phyloP scores from a whole-genome alignment of 176 grass and related monocot species.

The Tillandsia fasciculata region DNA sequence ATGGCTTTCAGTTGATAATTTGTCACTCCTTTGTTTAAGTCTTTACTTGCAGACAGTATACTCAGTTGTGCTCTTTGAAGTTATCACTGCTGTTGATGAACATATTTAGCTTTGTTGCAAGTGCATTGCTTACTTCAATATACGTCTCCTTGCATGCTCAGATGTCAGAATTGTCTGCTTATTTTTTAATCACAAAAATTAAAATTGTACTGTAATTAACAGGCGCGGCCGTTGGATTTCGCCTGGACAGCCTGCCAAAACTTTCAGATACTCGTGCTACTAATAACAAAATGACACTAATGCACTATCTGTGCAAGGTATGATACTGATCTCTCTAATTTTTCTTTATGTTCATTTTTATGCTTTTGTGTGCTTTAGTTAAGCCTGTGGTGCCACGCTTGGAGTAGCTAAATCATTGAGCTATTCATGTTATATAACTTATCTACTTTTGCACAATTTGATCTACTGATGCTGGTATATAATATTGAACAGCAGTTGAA shows the following conservation, averaged over 20 bases:
- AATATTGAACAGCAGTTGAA: no score
- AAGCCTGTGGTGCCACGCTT: constrained; percentile 11
- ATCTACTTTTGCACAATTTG: neutral
- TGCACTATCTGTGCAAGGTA: constrained; percentile 99
- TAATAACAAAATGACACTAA: constrained; percentile 95
- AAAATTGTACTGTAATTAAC: constrained; percentile 24
- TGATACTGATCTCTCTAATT: constrained; percentile 7
- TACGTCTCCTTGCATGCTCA: neutral
- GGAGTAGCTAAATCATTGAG: neutral
- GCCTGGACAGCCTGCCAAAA: constrained; percentile 93
- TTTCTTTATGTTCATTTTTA: neutral
- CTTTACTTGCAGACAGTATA: neutral
- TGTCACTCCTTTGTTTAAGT: neutral
- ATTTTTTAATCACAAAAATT: neutral
- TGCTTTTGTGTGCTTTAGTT: constrained; percentile 10
- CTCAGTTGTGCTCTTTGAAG: neutral
- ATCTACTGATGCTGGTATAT: no score
- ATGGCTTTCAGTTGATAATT: neutral
- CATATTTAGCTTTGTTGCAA: neutral
- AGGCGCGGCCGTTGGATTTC: constrained; percentile 91
- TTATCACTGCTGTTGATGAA: neutral
- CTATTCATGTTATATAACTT: neutral
- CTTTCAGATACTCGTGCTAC: constrained; percentile 98
- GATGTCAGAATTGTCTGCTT: neutral
- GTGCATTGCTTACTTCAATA: neutral